phyloP scores from a whole-genome alignment of 192 early-diverging fungal genomes.

The Backusella liffmaniae region DNA sequence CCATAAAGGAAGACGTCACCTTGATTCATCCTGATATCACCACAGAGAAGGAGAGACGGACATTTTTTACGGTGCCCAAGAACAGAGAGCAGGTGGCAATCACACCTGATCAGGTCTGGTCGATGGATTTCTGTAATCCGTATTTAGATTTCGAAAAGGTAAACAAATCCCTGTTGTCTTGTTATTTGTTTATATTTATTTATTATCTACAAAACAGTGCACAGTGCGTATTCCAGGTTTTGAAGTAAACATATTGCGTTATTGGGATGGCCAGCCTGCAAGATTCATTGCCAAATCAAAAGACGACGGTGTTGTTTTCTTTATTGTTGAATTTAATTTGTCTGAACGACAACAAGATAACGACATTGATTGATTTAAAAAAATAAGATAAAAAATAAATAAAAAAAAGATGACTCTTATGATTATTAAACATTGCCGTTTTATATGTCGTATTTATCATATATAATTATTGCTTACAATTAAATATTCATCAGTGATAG shows the following conservation, averaged over 20 bases:
- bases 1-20: slow-evolving; percentile 28
- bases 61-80: slow-evolving; percentile 36
- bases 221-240: slow-evolving; percentile 44
- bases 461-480: too few species aligned
- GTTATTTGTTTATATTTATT: not conserved
- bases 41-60: slow-evolving; percentile 3
- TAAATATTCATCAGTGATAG: too few species aligned
- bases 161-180: not conserved
- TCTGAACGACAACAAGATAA: not conserved
- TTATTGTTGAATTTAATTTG: slow-evolving; percentile 68
- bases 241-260: slow-evolving; percentile 44
- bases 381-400: too few species aligned
- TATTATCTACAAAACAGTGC: not conserved
- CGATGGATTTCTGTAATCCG: slow-evolving; percentile 66
- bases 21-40: slow-evolving; percentile 3
- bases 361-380: slow-evolving; percentile 12
- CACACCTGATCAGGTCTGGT: slow-evolving; percentile 67
- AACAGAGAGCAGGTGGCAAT: slow-evolving; percentile 50
- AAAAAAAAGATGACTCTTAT: not conserved
- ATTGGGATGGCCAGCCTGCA: slow-evolving; percentile 68
- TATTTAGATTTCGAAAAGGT: slow-evolving; percentile 51
- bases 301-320: slow-evolving; percentile 58
- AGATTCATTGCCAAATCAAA: slow-evolving; percentile 69
- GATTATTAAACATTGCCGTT: too few species aligned
- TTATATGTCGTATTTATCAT: too few species aligned